Evolutionary conservation across 495 filamentous ascomycete genomes (phyloP), one percentile per base, ranked within the genome.

Genomic region (Pyronema domesticum): DNA sequence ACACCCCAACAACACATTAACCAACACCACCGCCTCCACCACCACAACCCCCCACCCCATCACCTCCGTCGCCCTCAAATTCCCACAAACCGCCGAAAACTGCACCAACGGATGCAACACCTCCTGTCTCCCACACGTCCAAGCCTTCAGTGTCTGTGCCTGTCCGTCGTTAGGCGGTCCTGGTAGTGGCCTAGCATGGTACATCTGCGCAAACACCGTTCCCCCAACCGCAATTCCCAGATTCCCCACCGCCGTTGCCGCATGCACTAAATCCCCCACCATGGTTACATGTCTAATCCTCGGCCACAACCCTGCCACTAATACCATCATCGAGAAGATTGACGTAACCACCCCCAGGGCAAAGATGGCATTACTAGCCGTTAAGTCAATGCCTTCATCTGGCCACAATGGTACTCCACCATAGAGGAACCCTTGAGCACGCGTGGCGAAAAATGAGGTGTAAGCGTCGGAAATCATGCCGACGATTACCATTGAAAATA

Each of bases 21-120:
- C 50, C 9, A 62, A 33, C 55, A 62, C 60, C 47, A 62, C 48
- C 6, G 46, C 33, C 58, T 62, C 60, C 6, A 49, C 51, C 11
- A 37, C 51, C 46, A 55, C 58, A 57, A 62, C 48, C 18, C 33
- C 40, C 60, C 60, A 62, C 13, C 58, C 59, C 55, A 62, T 60
- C 15, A 51, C 23, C 36, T 57, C 61, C 35, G 54, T 54, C 34
- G 57, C 57, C 19, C 45, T 61, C 51, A 62, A 23, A 40, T 59
- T 46, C 1, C 52, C 60, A 34, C 60, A 62, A 37, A 62, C 46
- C 54, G 51, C 51, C 51, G 15, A 37, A 39, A 62, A 62, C 55
- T 62, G 47, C 48, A 56, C 51, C 15, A 58, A 53, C 8, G 55
- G 60, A 30, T 60, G 55, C 19, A 51, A 46, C 14, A 58, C 51